Evolutionary conservation across 345 rosid genomes (phyloP).

Genomic region (Eucalyptus curtisii): DNA sequence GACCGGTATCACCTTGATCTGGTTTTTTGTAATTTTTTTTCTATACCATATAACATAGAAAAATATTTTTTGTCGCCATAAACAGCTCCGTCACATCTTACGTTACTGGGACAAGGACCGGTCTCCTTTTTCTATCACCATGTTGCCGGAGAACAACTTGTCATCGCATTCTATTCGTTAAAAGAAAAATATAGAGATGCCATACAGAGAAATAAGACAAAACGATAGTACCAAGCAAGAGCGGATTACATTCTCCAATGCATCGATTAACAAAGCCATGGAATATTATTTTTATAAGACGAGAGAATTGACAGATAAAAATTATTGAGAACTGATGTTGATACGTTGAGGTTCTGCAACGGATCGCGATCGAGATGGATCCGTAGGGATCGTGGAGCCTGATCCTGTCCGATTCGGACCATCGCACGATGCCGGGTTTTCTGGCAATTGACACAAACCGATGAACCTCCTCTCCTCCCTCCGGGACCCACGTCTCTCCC

Average conservation of each 20-base stretch:
- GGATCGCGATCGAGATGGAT: not conserved
- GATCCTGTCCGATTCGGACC: conserved; percentile 3
- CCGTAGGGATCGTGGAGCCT: not conserved
- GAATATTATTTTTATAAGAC: not conserved
- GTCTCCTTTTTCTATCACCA: not conserved
- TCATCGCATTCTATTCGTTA: not conserved
- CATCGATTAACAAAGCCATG: not conserved
- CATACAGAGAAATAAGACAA: not conserved
- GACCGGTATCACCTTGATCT: not conserved
- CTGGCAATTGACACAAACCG: not conserved
- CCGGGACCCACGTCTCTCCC: not conserved
- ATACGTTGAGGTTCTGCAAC: not conserved
- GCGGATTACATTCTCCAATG: not conserved
- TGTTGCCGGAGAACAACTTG: not conserved
- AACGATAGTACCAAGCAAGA: not conserved
- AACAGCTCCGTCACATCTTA: not conserved
- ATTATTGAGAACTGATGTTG: not conserved
- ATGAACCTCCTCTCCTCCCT: not conserved
- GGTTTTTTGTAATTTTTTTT: not conserved
- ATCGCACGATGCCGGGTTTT: not conserved
- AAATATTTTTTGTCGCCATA: not conserved
- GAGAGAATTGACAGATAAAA: not conserved
- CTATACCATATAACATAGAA: not conserved
- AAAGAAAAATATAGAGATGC: not conserved
- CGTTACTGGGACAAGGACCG: not conserved